These are phyloP conservation scores for Phaeosphaeriaceae sp. DNA, from an alignment of 2,329 filamentous ascomycete genomes.

Conservation along the genomic window DNA sequence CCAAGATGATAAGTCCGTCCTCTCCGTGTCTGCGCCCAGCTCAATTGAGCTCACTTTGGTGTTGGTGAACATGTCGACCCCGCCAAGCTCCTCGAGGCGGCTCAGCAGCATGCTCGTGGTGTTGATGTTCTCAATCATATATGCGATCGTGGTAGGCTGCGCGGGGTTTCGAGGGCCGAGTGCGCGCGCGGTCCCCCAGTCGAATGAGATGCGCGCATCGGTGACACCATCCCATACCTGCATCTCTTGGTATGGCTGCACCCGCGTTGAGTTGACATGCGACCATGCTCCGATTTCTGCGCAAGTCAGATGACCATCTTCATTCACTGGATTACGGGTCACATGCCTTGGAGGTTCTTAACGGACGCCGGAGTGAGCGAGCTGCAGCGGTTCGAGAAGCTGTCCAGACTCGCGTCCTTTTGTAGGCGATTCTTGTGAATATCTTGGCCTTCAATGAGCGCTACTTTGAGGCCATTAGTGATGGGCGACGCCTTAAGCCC, in stretches of 20 bases:
- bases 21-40: conserved; percentile 71
- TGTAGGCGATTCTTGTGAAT: conserved; percentile 73
- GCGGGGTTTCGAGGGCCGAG: conserved; percentile 51
- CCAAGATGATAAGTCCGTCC: conserved; percentile 84
- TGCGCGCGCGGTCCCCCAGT: conserved; percentile 66
- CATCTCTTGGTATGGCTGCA: conserved; percentile 94
- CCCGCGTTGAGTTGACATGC: conserved; percentile 74
- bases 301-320: conserved; percentile 13
- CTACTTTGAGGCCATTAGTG: conserved; percentile 81
- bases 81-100: conserved; percentile 73
- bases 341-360: conserved; percentile 72
- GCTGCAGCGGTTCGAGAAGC: conserved; percentile 93
- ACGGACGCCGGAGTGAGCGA: conserved; percentile 90
- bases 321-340: not conserved
- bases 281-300: conserved; percentile 81
- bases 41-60: conserved; percentile 82
- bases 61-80: conserved; percentile 75
- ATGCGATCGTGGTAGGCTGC: conserved; percentile 74
- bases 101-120: conserved; percentile 79
- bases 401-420: conserved; percentile 67
- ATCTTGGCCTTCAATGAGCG: conserved; percentile 89
- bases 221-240: conserved; percentile 97
- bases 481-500: conserved; percentile 68
- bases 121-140: conserved; percentile 96
- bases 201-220: conserved; percentile 87